A percentile compares a stretch with the other conserved stretches of the same genome.
phyloP scores from a whole-genome alignment of 768 basidiomycete genomes.

The Pleurotus tuber-regium region DNA sequence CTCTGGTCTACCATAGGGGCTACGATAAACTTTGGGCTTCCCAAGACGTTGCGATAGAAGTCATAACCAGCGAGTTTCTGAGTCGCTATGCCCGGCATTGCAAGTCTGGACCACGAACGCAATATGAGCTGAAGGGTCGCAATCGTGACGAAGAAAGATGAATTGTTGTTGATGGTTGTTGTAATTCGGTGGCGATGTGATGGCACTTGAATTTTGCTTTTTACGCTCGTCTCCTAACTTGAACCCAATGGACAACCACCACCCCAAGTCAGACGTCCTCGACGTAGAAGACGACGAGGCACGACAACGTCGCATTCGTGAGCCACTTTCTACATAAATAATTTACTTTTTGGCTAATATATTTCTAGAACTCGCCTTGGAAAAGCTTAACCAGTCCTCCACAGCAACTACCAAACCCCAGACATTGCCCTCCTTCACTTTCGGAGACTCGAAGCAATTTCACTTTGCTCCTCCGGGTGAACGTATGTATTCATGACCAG shows the following conservation, averaged over 20 bases:
- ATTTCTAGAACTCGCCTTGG: constrained; percentile 4
- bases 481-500: neutral
- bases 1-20: constrained; percentile 99
- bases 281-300: constrained; percentile 49
- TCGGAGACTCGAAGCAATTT: neutral
- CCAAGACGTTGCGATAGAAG: constrained; percentile 76
- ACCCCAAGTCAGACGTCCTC: constrained; percentile 25
- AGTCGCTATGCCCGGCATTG: neutral
- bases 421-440: neutral
- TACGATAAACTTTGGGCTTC: constrained; percentile 85
- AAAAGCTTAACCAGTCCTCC: constrained; percentile 5
- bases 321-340: constrained; percentile 14
- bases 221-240: neutral
- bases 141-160: neutral
- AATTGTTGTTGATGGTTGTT: neutral
- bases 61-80: constrained; percentile 68
- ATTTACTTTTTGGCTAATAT: neutral
- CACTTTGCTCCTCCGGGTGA: neutral
- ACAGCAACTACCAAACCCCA: neutral
- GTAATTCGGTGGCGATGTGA: neutral
- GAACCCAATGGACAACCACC: constrained; percentile 9
- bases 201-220: neutral
- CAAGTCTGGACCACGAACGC: neutral
- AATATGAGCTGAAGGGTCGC: too few species aligned
- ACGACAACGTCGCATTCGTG: constrained; percentile 41